These are phyloP conservation scores for Mucor circinelloides DNA, from an alignment of 371 early-diverging fungal species.

Conservation along the genomic window DNA sequence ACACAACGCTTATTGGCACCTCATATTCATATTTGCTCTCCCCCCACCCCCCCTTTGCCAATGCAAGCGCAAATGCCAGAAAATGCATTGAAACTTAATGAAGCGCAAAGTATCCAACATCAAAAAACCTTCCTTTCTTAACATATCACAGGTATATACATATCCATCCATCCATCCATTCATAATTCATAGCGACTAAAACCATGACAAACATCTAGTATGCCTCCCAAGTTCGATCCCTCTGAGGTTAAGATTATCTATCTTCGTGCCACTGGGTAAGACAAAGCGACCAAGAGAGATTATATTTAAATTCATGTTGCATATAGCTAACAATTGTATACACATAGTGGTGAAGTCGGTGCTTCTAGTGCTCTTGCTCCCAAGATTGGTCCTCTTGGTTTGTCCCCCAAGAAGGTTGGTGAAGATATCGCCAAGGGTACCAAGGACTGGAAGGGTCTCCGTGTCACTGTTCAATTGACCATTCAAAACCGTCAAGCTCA, in stretches of 20 bases:
- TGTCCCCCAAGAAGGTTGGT: conserved; percentile 99
- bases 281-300: neutral
- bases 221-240: conserved; percentile 72
- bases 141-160: conserved; percentile 19
- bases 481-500: conserved; percentile 99
- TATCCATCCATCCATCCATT: conserved; percentile 11
- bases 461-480: conserved; percentile 96
- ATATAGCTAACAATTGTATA: neutral
- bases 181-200: neutral
- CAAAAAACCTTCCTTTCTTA: conserved; percentile 22
- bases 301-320: neutral
- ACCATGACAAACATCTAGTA: conserved; percentile 4
- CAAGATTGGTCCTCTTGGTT: conserved; percentile 99
- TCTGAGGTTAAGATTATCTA: conserved; percentile 67
- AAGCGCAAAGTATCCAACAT: conserved; percentile 5
- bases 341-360: conserved; percentile 93
- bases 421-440: conserved; percentile 99
- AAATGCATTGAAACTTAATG: conserved; percentile 5
- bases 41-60: neutral
- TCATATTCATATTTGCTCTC: neutral
- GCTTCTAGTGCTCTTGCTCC: conserved; percentile 98
- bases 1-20: neutral
- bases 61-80: neutral
- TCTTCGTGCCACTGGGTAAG: conserved; percentile 89
- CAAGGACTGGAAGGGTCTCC: conserved; percentile 95